These are phyloP conservation scores for Aspergillus brasiliensis DNA, from an alignment of 2,329 filamentous ascomycete genomes.

Conservation along the genomic window DNA sequence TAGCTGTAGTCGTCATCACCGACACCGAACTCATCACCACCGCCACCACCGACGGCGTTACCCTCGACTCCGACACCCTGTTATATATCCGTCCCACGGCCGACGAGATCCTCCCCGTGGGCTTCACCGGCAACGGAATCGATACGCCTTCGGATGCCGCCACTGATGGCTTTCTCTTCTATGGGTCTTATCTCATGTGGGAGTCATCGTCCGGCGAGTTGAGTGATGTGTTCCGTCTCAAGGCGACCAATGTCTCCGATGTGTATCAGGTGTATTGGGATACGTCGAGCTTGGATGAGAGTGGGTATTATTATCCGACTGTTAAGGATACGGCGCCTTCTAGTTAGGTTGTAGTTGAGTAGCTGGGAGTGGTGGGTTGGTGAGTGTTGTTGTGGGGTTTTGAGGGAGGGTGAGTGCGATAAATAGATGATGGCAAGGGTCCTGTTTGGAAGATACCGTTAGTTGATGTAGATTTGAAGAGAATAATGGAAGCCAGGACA, in stretches of 20 bases:
- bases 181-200: constrained; percentile 7
- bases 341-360: neutral
- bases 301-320: neutral
- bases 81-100: constrained; percentile 4
- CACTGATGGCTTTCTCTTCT: constrained; percentile 1
- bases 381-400: neutral
- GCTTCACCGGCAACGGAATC: constrained; percentile 3
- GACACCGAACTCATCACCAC: neutral
- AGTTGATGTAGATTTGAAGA: no score
- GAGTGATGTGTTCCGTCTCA: neutral
- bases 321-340: constrained; percentile 1
- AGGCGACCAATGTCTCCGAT: constrained; percentile 3
- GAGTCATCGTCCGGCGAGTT: neutral
- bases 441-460: neutral
- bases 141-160: neutral
- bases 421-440: fast-evolving
- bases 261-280: constrained; percentile 6
- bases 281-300: neutral
- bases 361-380: neutral
- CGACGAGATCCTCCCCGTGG: constrained; percentile 2
- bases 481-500: neutral
- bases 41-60: constrained; percentile 1
- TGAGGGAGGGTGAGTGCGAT: neutral
- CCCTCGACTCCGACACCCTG: constrained; percentile 4
- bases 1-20: neutral